Evolutionary conservation across 2,329 filamentous ascomycete genomes (phyloP), one percentile per base, ranked within the genome.

Genomic region (Colletotrichum liaoningense): DNA sequence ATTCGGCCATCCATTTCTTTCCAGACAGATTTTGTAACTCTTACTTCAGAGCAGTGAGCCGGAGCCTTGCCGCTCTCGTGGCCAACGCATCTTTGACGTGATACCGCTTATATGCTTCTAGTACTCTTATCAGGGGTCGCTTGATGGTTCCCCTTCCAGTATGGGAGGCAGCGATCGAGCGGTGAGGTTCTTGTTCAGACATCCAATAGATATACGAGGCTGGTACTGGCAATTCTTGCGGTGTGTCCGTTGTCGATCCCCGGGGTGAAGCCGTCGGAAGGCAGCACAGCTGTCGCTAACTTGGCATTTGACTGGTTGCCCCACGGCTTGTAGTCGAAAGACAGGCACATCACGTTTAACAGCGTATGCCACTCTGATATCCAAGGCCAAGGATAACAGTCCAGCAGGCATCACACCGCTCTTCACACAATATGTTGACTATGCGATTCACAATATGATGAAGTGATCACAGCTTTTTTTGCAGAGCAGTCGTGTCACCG

Each of bases 241-340:
- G 57, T 52, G 58, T 22, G 16, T 24, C 2, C 24, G 22, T 49
- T 30, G 56, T 66, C 59, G 70, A 57, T 63, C 56, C 55, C 71
- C 71, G 71, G 71, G 71, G 35, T 65, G 70, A 57, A 49, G 55
- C 60, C 67, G 71, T 46, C 26, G 4, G 6, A 30, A 64, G 26
- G 38, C 49, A 28, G 62, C n/a, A 55, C 49, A 35, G 24, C 5
- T 4, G 24, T 56, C 33, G 46, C 12, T 14, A 16, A 11, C 16
- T 30, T 5, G 16, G n/a, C 46, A 35, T 62, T 46, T 58, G 38
- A 69, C 58, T 69, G 65, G 28, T 16, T 42, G 49, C 26, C 30
- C 5, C 9, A 8, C 28, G 52, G 46, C 5, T 64, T 14, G 19
- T 12, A n/a, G 42, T 49, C 42, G 33, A 22, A 38, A 19, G 5